phyloP scores from a whole-genome alignment of 306 rosid species.

The Citrullus colocynthis region DNA sequence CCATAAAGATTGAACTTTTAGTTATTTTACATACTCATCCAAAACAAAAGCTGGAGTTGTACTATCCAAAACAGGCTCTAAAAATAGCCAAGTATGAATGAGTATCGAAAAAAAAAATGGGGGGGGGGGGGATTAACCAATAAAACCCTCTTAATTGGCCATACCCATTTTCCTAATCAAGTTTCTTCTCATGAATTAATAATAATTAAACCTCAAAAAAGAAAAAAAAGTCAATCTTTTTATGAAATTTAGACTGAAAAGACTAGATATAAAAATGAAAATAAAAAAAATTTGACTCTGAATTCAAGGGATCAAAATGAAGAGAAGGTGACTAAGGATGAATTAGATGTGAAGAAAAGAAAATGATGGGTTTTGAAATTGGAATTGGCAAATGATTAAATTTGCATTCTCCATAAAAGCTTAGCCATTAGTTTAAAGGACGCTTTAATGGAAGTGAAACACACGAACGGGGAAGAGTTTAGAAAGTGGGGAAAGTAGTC shows the following conservation, averaged over 20 bases:
- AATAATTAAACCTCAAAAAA: not conserved
- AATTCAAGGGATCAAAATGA: not conserved
- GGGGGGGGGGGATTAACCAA: not conserved
- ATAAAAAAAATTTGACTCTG: not conserved
- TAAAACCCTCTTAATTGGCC: not conserved
- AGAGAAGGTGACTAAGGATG: not conserved
- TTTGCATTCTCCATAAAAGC: not conserved
- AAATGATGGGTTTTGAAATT: not conserved
- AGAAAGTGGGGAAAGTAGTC: not conserved
- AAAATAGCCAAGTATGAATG: not conserved
- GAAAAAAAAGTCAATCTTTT: not conserved
- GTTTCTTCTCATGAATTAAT: not conserved
- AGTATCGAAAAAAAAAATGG: not conserved
- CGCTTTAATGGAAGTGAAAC: conserved; percentile 3
- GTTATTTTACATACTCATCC: not conserved
- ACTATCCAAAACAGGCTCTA: not conserved
- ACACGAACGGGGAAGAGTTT: not conserved
- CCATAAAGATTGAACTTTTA: not conserved
- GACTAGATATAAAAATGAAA: not conserved
- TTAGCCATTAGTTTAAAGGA: not conserved
- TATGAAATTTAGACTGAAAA: not conserved
- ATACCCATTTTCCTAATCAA: not conserved
- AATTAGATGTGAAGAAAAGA: not conserved
- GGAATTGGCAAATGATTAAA: not conserved
- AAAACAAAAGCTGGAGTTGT: not conserved